These are phyloP conservation scores for Pinus tabuliformis DNA, from an alignment of 75 land plant species.

Conservation along the genomic window DNA sequence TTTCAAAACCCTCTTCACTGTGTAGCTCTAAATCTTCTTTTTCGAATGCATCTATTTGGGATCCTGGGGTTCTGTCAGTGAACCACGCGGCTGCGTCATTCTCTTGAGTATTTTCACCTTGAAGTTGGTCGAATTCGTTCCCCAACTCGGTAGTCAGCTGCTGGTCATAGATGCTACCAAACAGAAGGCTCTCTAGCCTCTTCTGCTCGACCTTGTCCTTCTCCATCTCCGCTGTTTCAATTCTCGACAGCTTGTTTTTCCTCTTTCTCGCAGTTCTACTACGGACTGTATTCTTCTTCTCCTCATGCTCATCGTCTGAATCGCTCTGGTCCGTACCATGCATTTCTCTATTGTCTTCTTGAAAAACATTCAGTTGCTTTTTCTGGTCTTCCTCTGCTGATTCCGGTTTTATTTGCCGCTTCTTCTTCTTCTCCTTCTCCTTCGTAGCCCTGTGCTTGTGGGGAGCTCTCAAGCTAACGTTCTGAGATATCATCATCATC, in stretches of 20 bases:
- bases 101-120: neutral
- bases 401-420: too few species aligned
- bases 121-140: neutral
- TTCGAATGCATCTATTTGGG: neutral
- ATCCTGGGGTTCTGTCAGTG: neutral
- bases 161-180: neutral
- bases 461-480: too few species aligned
- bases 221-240: neutral
- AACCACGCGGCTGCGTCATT: neutral
- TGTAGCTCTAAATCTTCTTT: neutral
- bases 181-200: conserved; percentile 1
- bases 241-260: neutral
- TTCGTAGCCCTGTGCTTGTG: too few species aligned
- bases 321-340: neutral
- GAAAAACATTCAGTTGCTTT: too few species aligned
- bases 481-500: too few species aligned
- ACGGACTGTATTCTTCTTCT: neutral
- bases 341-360: too few species aligned
- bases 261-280: neutral
- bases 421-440: too few species aligned
- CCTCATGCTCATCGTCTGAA: neutral
- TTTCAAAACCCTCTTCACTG: neutral
- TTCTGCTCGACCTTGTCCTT: neutral
- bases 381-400: too few species aligned
- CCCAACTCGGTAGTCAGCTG: neutral